Conservation (phyloP, 352 stramenopile genomes). For the Phytophthora multivora region DNA sequence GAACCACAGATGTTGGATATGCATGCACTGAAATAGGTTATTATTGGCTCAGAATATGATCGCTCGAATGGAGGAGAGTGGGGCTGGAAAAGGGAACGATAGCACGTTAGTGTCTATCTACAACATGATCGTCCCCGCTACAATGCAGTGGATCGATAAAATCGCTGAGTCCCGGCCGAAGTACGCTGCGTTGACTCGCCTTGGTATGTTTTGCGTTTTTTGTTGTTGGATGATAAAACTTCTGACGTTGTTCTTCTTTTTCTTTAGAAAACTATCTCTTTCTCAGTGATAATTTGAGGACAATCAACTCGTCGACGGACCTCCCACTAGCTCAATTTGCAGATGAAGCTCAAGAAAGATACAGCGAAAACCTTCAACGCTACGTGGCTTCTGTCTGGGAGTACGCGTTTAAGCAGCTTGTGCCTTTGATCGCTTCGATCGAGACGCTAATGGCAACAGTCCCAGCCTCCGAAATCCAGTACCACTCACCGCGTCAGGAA, state of each 20-base stretch:
- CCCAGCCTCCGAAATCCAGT: constrained; percentile 66
- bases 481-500: constrained; percentile 66
- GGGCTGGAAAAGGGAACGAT: constrained; percentile 60
- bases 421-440: constrained; percentile 58
- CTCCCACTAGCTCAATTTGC: constrained; percentile 62
- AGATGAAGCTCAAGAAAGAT: constrained; percentile 43
- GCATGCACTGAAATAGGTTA: neutral
- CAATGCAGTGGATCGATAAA: constrained; percentile 76
- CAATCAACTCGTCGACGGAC: constrained; percentile 51
- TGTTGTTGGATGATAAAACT: too few species aligned
- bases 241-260: neutral
- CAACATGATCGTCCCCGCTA: constrained; percentile 62
- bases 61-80: constrained; percentile 62
- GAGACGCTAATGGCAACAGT: constrained; percentile 59
- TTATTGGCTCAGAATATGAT: constrained; percentile 50
- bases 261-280: constrained; percentile 71
- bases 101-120: constrained; percentile 68
- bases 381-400: constrained; percentile 73
- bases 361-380: constrained; percentile 43
- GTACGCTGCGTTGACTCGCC: constrained; percentile 60
- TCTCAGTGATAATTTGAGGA: constrained; percentile 54
- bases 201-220: constrained; percentile 36
- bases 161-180: constrained; percentile 69
- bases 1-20: neutral
- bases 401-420: constrained; percentile 71